Conservation (phyloP, 352 stramenopile genomes). For the Globisporangium takayamanum region DNA sequence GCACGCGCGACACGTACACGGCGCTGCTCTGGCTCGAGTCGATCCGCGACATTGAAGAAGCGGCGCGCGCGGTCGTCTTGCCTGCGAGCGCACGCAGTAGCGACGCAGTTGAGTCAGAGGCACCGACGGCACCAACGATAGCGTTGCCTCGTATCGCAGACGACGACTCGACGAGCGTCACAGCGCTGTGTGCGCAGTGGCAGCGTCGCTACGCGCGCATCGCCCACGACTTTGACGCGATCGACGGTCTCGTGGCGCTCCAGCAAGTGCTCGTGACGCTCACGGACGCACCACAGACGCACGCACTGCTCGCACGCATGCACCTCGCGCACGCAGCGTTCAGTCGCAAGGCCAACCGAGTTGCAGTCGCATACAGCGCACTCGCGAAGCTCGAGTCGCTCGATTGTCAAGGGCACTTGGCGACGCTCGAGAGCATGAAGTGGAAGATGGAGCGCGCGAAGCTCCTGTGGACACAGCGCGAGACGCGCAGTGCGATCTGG, state of each 20-base stretch:
- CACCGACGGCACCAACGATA: not conserved
- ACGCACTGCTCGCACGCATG: constrained; percentile 31
- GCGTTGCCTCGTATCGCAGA: not conserved
- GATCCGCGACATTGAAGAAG: constrained; percentile 59
- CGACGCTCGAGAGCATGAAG: constrained; percentile 35
- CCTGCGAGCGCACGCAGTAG: not conserved
- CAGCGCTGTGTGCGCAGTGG: constrained; percentile 37
- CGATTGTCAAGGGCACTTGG: constrained; percentile 22
- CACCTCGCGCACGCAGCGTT: constrained; percentile 48
- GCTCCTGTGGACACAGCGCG: constrained; percentile 68
- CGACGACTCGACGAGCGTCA: constrained; percentile 5
- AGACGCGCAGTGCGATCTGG: constrained; percentile 69
- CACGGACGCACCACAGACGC: constrained; percentile 16
- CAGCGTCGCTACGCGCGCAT: constrained; percentile 31
- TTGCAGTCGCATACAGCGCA: constrained; percentile 61
- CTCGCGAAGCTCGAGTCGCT: constrained; percentile 61
- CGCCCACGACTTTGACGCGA: constrained; percentile 46
- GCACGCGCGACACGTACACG: constrained; percentile 47
- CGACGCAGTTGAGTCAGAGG: not conserved
- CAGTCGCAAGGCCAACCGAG: constrained; percentile 56
- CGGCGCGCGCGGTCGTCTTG: constrained; percentile 14
- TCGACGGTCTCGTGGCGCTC: constrained; percentile 50
- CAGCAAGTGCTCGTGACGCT: constrained; percentile 56
- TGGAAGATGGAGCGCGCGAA: constrained; percentile 79
- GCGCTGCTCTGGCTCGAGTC: constrained; percentile 50